Evolutionary conservation across 306 rosid species (phyloP).

Genomic region (Cucumis sativus): DNA sequence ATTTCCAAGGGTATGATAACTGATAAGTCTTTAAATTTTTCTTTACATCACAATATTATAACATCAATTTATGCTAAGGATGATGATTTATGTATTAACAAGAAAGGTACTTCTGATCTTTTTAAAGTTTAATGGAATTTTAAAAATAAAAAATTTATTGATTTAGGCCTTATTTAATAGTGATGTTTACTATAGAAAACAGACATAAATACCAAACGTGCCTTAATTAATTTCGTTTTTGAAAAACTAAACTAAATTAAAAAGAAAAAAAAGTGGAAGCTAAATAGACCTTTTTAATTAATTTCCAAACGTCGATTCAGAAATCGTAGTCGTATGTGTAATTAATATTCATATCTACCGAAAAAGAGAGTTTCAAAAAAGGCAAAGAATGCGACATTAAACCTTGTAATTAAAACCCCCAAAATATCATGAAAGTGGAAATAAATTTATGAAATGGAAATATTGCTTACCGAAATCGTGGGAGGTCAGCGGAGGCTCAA

Average conservation of each 20-base stretch:
- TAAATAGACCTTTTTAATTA: not conserved
- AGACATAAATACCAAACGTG: not conserved
- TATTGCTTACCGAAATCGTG: slow-evolving; percentile 27
- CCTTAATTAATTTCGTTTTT: not conserved
- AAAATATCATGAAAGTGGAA: not conserved
- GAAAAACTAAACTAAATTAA: too few species aligned
- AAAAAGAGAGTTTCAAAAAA: not conserved
- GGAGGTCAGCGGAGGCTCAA: slow-evolving; percentile 26
- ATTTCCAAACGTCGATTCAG: not conserved
- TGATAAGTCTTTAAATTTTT: not conserved
- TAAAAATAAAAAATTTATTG: too few species aligned
- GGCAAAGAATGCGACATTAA: not conserved
- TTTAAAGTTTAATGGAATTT: too few species aligned
- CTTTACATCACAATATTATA: too few species aligned
- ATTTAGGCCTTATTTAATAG: too few species aligned
- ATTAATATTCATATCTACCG: not conserved
- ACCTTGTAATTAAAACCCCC: not conserved
- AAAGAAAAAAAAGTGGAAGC: not conserved
- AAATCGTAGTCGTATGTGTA: not conserved
- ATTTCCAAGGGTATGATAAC: not conserved
- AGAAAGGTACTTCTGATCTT: too few species aligned
- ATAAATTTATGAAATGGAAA: not conserved
- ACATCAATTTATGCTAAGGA: too few species aligned
- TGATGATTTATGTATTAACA: too few species aligned
- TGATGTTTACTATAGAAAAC: not conserved